Percentiles rank a stretch among this genome's conserved stretches.
Conservation (phyloP, 371 early-diverging fungal species). For the Nematocida ausubeli region DNA sequence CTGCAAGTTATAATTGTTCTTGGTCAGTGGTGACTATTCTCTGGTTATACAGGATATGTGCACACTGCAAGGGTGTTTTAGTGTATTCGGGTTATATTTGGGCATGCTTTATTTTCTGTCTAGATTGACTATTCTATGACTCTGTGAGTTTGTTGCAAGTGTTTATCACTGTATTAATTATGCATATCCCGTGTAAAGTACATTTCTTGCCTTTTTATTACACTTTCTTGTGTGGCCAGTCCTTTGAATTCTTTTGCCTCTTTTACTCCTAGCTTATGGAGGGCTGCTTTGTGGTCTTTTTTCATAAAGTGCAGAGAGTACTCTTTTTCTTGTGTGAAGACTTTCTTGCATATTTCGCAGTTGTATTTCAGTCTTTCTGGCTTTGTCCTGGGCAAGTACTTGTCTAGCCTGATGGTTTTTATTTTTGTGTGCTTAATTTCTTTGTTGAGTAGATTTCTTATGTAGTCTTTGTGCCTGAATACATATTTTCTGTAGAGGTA, state of each 20-base stretch:
- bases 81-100: too few relatives aligned
- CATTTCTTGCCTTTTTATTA: conserved; percentile 15
- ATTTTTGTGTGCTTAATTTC: background rate
- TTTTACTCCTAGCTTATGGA: conserved; percentile 1
- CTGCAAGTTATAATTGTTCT: too few relatives aligned
- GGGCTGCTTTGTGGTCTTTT: background rate
- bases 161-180: too few relatives aligned
- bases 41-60: too few relatives aligned
- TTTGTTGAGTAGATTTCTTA: background rate
- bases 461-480: background rate
- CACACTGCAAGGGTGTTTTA: too few relatives aligned
- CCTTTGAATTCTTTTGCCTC: conserved; percentile 3
- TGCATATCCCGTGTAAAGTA: too few relatives aligned
- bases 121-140: too few relatives aligned
- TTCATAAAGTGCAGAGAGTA: conserved; percentile 17
- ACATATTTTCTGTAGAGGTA: background rate
- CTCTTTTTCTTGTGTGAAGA: background rate
- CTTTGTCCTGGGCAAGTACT: background rate
- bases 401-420: background rate
- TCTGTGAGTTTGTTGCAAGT: too few relatives aligned
- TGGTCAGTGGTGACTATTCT: too few relatives aligned
- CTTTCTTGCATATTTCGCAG: conserved; percentile 6
- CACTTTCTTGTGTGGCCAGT: conserved; percentile 8
- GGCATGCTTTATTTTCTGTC: too few relatives aligned
- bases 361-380: background rate